Percentiles rank a stretch among this genome's conserved stretches.
Evolutionary conservation across 108 stramenopile genomes (phyloP).

Genomic region (Mediolabrus comicus): DNA sequence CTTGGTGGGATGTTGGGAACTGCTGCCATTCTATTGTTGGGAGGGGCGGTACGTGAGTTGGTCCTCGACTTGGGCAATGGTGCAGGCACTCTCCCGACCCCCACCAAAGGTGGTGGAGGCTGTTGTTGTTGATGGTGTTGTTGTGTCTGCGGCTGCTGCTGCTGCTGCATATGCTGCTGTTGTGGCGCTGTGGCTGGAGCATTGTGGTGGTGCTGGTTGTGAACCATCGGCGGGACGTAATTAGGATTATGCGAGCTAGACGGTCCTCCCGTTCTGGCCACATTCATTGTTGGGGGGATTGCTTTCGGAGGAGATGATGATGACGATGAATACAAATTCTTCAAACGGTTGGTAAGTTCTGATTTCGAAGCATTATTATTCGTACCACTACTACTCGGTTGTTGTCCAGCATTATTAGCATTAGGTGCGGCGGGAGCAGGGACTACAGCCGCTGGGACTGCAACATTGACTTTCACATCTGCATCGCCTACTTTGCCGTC

Average conservation of each 20-base stretch:
- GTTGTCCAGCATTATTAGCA: too few species aligned
- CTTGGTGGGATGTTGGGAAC: conserved; percentile 1
- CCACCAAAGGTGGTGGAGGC: conserved; percentile 8
- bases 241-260: conserved; percentile 7
- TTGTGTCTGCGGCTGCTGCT: conserved; percentile 1
- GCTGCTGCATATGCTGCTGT: conserved; percentile 6
- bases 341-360: conserved; percentile 39
- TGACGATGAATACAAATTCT: conserved; percentile 24
- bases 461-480: not conserved
- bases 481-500: conserved; percentile 11
- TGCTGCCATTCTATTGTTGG: conserved; percentile 13
- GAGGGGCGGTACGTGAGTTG: conserved; percentile 3
- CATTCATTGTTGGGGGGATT: conserved; percentile 3
- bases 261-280: conserved; percentile 1
- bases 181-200: not conserved
- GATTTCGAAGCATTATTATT: conserved; percentile 18
- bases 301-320: conserved; percentile 7
- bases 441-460: not conserved
- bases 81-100: not conserved
- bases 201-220: conserved; percentile 9
- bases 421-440: not conserved
- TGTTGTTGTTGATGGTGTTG: conserved; percentile 6
- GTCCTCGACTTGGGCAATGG: not conserved
- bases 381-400: too few species aligned
- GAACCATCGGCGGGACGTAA: conserved; percentile 23